Conservation (phyloP, 83 land plant genomes). For the Picea abies region DNA sequence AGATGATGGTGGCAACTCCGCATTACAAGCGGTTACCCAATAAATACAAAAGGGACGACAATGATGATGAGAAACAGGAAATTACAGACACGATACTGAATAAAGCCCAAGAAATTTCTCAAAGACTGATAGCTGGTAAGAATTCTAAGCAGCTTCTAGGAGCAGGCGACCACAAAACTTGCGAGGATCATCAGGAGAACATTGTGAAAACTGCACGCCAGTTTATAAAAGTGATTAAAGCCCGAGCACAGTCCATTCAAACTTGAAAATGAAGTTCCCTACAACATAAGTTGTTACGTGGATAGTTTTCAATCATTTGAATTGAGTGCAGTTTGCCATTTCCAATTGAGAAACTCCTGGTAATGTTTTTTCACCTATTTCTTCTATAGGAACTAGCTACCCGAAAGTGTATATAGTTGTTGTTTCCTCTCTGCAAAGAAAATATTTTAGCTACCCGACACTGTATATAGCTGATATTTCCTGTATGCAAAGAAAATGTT, state of each 20-base stretch:
- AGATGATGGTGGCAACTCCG: constrained; percentile 50
- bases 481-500: too few relatives aligned
- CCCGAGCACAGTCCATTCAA: neutral
- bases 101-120: constrained; percentile 51
- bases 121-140: constrained; percentile 33
- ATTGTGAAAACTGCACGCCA: neutral
- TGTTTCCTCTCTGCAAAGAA: too few relatives aligned
- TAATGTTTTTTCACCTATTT: too few relatives aligned
- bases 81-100: constrained; percentile 26
- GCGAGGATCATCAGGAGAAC: neutral
- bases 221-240: neutral
- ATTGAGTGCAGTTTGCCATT: too few relatives aligned
- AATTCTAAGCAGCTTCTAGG: constrained; percentile 37
- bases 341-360: too few relatives aligned
- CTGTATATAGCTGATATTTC: too few relatives aligned
- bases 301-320: too few relatives aligned
- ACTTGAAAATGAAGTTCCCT: too few relatives aligned
- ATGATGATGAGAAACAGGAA: constrained; percentile 24
- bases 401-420: too few relatives aligned
- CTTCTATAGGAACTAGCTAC: too few relatives aligned
- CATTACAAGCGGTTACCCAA: constrained; percentile 46
- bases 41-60: constrained; percentile 27
- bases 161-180: neutral
- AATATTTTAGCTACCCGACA: too few relatives aligned
- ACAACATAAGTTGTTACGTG: too few relatives aligned